Conservation (phyloP, 495 filamentous ascomycete genomes). For the Pyrenopolyporus hunteri region DNA sequence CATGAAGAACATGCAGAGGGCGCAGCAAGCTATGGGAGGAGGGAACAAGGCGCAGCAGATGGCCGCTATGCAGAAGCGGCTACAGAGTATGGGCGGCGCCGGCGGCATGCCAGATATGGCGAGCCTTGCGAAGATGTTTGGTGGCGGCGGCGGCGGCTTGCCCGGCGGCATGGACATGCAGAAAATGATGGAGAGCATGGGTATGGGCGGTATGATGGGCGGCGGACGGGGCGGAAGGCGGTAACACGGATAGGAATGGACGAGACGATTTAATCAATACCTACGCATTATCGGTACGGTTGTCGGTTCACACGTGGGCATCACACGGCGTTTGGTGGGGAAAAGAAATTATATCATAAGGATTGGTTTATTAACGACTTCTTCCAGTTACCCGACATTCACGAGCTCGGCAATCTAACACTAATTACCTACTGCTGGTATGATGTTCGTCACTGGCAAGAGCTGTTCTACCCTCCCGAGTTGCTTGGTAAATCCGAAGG, state of each 20-base stretch:
- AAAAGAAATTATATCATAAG: constrained; percentile 25
- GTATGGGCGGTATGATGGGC: constrained; percentile 63
- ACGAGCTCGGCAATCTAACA: too few species aligned
- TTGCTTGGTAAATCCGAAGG: too few species aligned
- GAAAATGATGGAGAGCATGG: constrained; percentile 86
- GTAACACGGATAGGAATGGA: constrained; percentile 25
- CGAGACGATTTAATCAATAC: constrained; percentile 19
- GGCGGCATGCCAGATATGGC: constrained; percentile 78
- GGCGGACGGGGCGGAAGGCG: constrained; percentile 41
- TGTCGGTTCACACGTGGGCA: constrained; percentile 26
- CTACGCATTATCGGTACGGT: constrained; percentile 28
- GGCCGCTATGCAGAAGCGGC: constrained; percentile 94
- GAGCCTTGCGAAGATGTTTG: constrained; percentile 84
- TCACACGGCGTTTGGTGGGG: constrained; percentile 36
- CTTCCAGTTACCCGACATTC: neutral
- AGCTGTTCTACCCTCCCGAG: too few species aligned
- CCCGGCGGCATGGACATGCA: constrained; percentile 78
- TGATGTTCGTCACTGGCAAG: too few species aligned
- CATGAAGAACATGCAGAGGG: constrained; percentile 95
- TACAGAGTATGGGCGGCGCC: constrained; percentile 89
- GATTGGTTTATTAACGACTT: constrained; percentile 6
- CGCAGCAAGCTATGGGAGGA: constrained; percentile 88
- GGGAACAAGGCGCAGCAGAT: constrained; percentile 88
- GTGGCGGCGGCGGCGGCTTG: constrained; percentile 61
- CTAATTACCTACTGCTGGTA: too few species aligned